These are phyloP conservation scores for Ganoderma boninense DNA, from an alignment of 1,284 basidiomycete genomes.

Conservation along the genomic window DNA sequence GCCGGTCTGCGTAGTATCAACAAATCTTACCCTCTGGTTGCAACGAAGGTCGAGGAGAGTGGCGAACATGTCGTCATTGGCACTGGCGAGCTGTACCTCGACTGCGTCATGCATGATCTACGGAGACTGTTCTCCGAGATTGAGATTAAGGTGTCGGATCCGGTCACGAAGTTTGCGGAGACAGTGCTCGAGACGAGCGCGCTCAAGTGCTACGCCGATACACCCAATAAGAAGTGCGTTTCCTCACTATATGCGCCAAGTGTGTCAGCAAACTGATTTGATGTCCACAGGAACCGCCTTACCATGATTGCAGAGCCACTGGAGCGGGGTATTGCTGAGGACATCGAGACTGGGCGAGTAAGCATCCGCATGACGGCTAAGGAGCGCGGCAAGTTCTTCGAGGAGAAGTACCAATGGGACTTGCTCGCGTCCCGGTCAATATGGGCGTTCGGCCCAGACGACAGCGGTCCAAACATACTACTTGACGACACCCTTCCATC, in stretches of 20 bases:
- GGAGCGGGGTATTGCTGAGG: conserved; percentile 92
- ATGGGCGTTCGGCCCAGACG: conserved; percentile 99
- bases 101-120: conserved; percentile 97
- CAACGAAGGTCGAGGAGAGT: conserved; percentile 98
- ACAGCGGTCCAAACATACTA: conserved; percentile 92
- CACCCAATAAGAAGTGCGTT: conserved; percentile 96
- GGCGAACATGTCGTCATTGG: conserved; percentile 98
- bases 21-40: conserved; percentile 95
- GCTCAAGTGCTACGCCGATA: conserved; percentile 98
- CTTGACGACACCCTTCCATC: conserved; percentile 97
- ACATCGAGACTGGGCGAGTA: conserved; percentile 91
- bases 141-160: conserved; percentile 99
- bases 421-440: conserved; percentile 96
- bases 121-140: conserved; percentile 95
- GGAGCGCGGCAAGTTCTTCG: conserved; percentile 93
- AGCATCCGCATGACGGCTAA: conserved; percentile 94
- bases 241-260: conserved; percentile 13
- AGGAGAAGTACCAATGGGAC: conserved; percentile 99
- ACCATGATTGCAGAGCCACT: conserved; percentile 98
- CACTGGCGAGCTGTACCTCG: conserved; percentile 96
- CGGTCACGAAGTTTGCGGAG: conserved; percentile 98
- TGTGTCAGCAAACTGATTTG: conserved; percentile 16
- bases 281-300: conserved; percentile 82
- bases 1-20: conserved; percentile 96
- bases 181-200: conserved; percentile 98